Evolutionary conservation across 2,329 filamentous ascomycete genomes (phyloP), one percentile per base, ranked within the genome.

Genomic region (Penicillium verrucosum): DNA sequence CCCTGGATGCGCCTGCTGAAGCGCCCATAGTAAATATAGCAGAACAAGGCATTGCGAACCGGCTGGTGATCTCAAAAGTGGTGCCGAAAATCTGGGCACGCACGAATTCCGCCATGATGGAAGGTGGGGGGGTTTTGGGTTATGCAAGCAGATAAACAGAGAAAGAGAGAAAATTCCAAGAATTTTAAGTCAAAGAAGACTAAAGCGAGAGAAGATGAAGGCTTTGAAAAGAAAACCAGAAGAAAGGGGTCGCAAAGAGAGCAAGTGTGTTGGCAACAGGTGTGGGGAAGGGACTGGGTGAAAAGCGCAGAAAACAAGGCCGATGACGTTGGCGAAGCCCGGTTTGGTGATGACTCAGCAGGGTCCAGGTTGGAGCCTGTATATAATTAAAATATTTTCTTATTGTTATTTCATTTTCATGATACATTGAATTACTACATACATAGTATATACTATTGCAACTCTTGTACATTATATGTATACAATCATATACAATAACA

Each of bases 51-150:
- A 34, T 43, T 57, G 57, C 71, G 61, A 85, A 97, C 92, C 94
- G 89, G 79, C 92, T 97, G 68, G 94, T 99, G 80, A 97, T 97
- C 85, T 99, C 94, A 75, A 99, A 99, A 69, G 94, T 97, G 61
- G 94, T 99, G 75, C 94, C 94, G 75, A 99, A 99, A 77, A 99
- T 97, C 84, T 97, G 93, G 75, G 93, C 92, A 79, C 94, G 90
- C 74, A 99, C 91, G 79, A 99, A 99, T 84, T 99, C 94, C 77
- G 94, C 94, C 94, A 99, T 97, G 76, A 73, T 87, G 85, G 57
- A 56, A 23, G 34, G 29, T 23, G 29, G 29, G 29, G 27, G 29
- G 29, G 3, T 8, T 2, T 29, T 18, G 27, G 27, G 40, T 25
- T 25, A 46, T 18, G 34, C 34, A 21, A n/a, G 16, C 23, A 30